Evolutionary conservation across 139 green algal genomes (phyloP), one percentile per base, ranked within the genome.

Genomic region (Zygnema circumcarinatum): DNA sequence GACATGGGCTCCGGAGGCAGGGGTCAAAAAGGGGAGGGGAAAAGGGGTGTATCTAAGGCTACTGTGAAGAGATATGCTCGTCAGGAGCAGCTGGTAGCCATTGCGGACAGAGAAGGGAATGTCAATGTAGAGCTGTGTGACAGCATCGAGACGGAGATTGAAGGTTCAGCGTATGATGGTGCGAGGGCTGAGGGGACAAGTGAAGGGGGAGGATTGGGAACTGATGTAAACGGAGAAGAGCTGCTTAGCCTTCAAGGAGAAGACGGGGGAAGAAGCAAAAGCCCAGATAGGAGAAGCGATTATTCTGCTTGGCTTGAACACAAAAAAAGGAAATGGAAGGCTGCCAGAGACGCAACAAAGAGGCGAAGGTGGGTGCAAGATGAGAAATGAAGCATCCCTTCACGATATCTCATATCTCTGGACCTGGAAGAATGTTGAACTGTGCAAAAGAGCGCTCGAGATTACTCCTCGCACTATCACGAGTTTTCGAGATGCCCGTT

Each of bases 321-420:
- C 52, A 93, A 95, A 85, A 98, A 98, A 93, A 32, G 74, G 0
- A 87, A 89, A 74, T 98, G 96, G 96, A 89, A 88, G 0, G 74
- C 41, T 0, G 69, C 83, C 1, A 85, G 93, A 0, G 75, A 88
- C 40, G 90, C 92, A 35, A 76, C 90, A 33, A 95, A 94, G 86
- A 81, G 86, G 16, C 93, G 91, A 85, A 90, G 92, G 32, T 74
- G 90, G 40, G 90, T 93, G n/a, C n/a, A n/a, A n/a, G n/a, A n/a
- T n/a, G n/a, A n/a, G n/a, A n/a, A n/a, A n/a, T n/a, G n/a, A n/a
- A n/a, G n/a, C n/a, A n/a, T n/a, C n/a, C n/a, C n/a, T n/a, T n/a
- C n/a, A n/a, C n/a, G n/a, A n/a, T n/a, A n/a, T n/a, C n/a, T n/a
- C n/a, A n/a, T n/a, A n/a, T n/a, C n/a, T n/a, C n/a, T n/a, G n/a